Evolutionary conservation across 2,329 filamentous ascomycete genomes (phyloP).

Genomic region (Alternaria rosae): DNA sequence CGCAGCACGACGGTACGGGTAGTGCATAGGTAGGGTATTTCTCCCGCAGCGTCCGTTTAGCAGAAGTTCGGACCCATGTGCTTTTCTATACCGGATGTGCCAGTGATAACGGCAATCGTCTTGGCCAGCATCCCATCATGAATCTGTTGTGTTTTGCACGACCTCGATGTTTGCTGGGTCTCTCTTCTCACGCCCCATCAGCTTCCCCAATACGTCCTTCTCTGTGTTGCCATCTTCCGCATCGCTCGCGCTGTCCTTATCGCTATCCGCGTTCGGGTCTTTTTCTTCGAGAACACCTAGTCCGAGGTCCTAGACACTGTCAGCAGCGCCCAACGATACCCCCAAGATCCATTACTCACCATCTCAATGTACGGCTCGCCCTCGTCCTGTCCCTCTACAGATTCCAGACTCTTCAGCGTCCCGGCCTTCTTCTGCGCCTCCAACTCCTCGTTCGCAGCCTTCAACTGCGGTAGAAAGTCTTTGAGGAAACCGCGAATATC

Average conservation of each 20-base stretch:
- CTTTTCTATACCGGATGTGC: neutral
- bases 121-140: slow-evolving; percentile 13
- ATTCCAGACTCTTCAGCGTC: slow-evolving; percentile 46
- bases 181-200: slow-evolving; percentile 43
- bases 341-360: slow-evolving; percentile 29
- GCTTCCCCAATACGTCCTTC: slow-evolving; percentile 46
- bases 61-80: neutral
- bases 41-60: neutral
- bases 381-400: slow-evolving; percentile 29
- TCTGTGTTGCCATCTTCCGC: slow-evolving; percentile 27
- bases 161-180: slow-evolving; percentile 40
- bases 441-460: slow-evolving; percentile 54
- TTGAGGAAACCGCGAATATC: slow-evolving; percentile 49
- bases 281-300: slow-evolving; percentile 56
- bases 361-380: slow-evolving; percentile 51
- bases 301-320: slow-evolving; percentile 49
- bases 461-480: slow-evolving; percentile 53
- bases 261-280: slow-evolving; percentile 34
- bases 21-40: neutral
- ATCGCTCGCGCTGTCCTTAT: slow-evolving; percentile 32
- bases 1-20: neutral
- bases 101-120: neutral
- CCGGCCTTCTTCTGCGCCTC: slow-evolving; percentile 51
- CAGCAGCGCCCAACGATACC: slow-evolving; percentile 1
- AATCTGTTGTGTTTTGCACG: slow-evolving; percentile 29